Base-by-base conservation (phyloP, 1,284 basidiomycete species). In the Fistulina hepatica region DNA sequence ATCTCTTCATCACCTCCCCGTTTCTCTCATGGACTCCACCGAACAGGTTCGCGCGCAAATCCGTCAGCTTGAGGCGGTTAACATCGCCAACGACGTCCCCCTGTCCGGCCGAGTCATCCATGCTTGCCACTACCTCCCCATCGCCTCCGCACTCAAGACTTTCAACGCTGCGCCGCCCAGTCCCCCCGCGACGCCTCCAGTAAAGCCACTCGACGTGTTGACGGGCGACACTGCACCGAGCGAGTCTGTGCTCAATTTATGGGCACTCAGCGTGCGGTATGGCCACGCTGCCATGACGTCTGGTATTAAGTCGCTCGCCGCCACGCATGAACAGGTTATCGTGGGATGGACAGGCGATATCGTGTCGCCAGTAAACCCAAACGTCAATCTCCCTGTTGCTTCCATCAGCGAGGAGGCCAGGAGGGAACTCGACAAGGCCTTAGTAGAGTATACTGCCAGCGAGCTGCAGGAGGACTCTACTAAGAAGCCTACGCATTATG, bases 221-320 rank as follows among this genome's bases (percentile, higher is more conserved):
- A n/a, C n/a, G n/a, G n/a, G n/a, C 6, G 47, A 56, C 9, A 55
- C 51, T 38, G 57, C 54, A 9, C 37, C 43, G 6, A 7, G 30
- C 37, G 47, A 21, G 36, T 31, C 24, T 45, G 42, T n/a, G 26
- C 44, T 37, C 16, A 25, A 37, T n/a, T 45, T 43, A 2, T 98
- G 94, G 94, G 73, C 78, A 9, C 65, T 98, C 7, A 63, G 74
- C 8, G 75, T 81, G 3, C 72, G 93, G 24, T 81, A 91, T 41
- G 94, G 92, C 16, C 94, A 98, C 59, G 79, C 89, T 5, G 94
- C 94, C 6, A 90, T 98, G 83, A 84, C 94, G 48, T 85, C 82
- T 34, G 94, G 95, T 24, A 92, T 97, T 52, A 76, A 81, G 40
- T 85, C 81, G 4, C 73, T 98, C 31, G 74, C 80, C 9, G 63